Base-by-base conservation (phyloP, 257 asterid genomes). In the Plantago ovata region DNA sequence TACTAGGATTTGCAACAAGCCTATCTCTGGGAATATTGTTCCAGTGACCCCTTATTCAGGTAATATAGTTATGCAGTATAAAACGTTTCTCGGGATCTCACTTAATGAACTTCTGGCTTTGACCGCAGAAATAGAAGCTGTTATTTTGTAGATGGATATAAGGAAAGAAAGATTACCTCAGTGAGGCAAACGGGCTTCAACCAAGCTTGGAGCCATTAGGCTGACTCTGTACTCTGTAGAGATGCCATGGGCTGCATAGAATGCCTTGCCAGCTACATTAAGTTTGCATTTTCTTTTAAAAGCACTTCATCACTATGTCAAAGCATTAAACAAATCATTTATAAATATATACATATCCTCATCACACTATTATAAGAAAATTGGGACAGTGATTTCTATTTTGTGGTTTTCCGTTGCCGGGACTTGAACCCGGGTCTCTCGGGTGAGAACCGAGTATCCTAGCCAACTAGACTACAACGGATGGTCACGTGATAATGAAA, bases 381-480 rank as follows among this genome's bases (percentile, higher is more conserved):
- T 28, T 28, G 36, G 33, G 36, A 28, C 7, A 28, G 36, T 28
- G 6, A 28, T n/a, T n/a, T n/a, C n/a, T 28, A 28, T 28, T 1
- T 28, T 28, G 4, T 28, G 36, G 36, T 28, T 0, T 83, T 89
- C 90, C 90, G 89, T 86, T 86, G 87, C 90, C 93, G 93, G 92
- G 92, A 79, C 81, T 81, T 47, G 91, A 85, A 89, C 94, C 84
- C 92, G 85, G 91, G 89, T 80, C 94, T 74, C 85, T 75, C 81
- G 85, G 93, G 94, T 89, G 95, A 86, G 95, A 82, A 93, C 93
- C 87, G 91, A 86, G 86, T 82, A 84, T 86, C 95, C 95, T 86
- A 41, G 87, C 96, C 95, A 77, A 20, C 95, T 86, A 89, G 92
- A 89, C 93, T 84, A 89, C 95, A 84, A 89, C 85, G 94, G 89